These are phyloP conservation scores for Rhododendron mucronatum DNA, from an alignment of 148 eudicot species.

Conservation along the genomic window DNA sequence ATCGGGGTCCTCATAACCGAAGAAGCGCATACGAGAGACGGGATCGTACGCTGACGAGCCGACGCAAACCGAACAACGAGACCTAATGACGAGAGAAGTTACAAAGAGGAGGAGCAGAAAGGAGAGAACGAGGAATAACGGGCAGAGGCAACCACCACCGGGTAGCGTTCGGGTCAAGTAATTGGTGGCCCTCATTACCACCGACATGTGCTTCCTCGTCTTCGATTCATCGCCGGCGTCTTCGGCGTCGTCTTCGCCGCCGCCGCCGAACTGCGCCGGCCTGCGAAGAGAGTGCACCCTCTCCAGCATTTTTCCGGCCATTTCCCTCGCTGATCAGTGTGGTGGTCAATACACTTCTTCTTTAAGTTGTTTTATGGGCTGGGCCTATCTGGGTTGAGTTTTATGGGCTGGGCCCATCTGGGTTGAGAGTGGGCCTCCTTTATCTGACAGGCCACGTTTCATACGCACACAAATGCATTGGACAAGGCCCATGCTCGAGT, in stretches of 20 bases:
- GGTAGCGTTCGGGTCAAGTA: slow-evolving; percentile 40
- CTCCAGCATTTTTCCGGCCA: slow-evolving; percentile 31
- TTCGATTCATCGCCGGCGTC: slow-evolving; percentile 60
- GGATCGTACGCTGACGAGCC: slow-evolving; percentile 37
- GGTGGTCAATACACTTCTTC: not conserved
- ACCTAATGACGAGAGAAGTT: slow-evolving; percentile 36
- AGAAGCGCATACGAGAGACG: slow-evolving; percentile 49
- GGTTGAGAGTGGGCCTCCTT: not conserved
- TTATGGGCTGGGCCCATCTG: not conserved
- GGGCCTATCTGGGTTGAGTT: not conserved
- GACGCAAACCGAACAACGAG: slow-evolving; percentile 60
- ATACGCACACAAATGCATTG: too few relatives aligned
- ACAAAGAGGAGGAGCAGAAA: slow-evolving; percentile 34
- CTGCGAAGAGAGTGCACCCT: slow-evolving; percentile 56
- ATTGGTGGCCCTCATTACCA: slow-evolving; percentile 40
- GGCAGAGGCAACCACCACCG: slow-evolving; percentile 45
- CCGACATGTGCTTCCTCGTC: slow-evolving; percentile 51
- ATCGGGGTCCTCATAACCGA: slow-evolving; percentile 62
- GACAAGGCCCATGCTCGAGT: too few relatives aligned
- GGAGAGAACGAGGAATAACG: slow-evolving; percentile 30
- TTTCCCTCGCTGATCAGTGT: not conserved
- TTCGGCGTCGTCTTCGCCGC: slow-evolving; percentile 20
- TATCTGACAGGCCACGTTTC: too few relatives aligned
- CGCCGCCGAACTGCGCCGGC: slow-evolving; percentile 21
- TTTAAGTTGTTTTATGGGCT: not conserved